Evolutionary conservation across 768 basidiomycete species (phyloP).

Genomic region (Trametes cinnabarina): DNA sequence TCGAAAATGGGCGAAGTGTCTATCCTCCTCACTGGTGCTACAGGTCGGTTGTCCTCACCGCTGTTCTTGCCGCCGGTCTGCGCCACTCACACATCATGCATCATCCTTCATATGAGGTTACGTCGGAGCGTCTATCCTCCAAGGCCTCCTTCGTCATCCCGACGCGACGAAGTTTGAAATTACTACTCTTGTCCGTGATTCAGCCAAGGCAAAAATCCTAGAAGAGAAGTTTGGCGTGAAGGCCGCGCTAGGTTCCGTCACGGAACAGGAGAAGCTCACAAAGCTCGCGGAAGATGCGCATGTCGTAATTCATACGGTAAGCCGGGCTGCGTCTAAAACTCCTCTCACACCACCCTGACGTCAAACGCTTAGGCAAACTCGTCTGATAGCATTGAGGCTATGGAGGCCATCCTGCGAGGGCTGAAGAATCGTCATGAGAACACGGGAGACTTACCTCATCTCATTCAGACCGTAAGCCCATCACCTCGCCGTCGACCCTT

Average conservation of each 20-base stretch:
- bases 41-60: conserved; percentile 29
- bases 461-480: conserved; percentile 57
- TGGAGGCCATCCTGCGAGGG: conserved; percentile 49
- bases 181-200: conserved; percentile 44
- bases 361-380: conserved; percentile 35
- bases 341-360: too few relatives aligned
- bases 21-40: conserved; percentile 45
- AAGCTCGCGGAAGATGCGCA: conserved; percentile 42
- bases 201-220: conserved; percentile 32
- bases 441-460: conserved; percentile 44
- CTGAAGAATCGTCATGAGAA: conserved; percentile 44
- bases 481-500: too few relatives aligned
- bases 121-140: conserved; percentile 53
- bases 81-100: too few relatives aligned
- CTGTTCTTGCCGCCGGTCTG: too few relatives aligned
- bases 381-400: conserved; percentile 45
- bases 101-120: too few relatives aligned
- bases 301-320: conserved; percentile 25
- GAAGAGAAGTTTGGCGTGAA: conserved; percentile 17
- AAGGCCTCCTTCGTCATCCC: conserved; percentile 44
- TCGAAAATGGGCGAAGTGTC: conserved; percentile 23
- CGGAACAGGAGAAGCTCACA: conserved; percentile 37
- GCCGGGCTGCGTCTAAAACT: too few relatives aligned
- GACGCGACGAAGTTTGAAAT: conserved; percentile 40
- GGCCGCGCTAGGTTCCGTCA: conserved; percentile 15